These are phyloP conservation scores for Penicillium sp. DNA, from an alignment of 2,329 filamentous ascomycete genomes.

Conservation along the genomic window DNA sequence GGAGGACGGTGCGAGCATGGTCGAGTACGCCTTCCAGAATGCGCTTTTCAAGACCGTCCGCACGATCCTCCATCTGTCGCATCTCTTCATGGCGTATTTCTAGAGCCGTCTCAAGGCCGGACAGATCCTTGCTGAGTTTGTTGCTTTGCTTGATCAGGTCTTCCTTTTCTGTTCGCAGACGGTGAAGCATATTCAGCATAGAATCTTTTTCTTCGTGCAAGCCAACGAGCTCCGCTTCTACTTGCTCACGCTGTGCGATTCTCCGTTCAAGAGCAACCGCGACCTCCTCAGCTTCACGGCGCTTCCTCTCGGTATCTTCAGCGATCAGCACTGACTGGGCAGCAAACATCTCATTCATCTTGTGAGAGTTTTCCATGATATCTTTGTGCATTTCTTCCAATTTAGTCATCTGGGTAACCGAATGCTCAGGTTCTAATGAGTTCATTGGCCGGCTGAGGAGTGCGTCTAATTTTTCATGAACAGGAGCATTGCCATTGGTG, in stretches of 20 bases:
- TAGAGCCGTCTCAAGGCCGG: slow-evolving; percentile 85
- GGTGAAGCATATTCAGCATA: slow-evolving; percentile 56
- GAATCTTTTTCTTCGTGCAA: slow-evolving; percentile 62
- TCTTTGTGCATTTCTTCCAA: slow-evolving; percentile 87
- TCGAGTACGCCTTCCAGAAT: slow-evolving; percentile 96
- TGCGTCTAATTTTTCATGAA: slow-evolving; percentile 37
- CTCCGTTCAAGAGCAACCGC: slow-evolving; percentile 77
- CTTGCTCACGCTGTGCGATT: slow-evolving; percentile 63
- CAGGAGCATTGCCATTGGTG: slow-evolving; percentile 27
- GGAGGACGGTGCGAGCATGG: slow-evolving; percentile 78
- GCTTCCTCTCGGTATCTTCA: slow-evolving; percentile 74
- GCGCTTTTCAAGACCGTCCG: slow-evolving; percentile 83
- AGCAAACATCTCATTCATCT: slow-evolving; percentile 70
- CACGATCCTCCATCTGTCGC: slow-evolving; percentile 82
- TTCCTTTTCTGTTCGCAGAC: slow-evolving; percentile 55
- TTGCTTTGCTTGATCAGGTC: slow-evolving; percentile 74
- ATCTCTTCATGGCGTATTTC: slow-evolving; percentile 88
- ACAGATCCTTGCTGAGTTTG: slow-evolving; percentile 78
- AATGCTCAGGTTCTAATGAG: slow-evolving; percentile 62
- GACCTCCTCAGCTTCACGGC: slow-evolving; percentile 77
- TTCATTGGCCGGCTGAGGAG: slow-evolving; percentile 57
- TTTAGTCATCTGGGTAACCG: slow-evolving; percentile 72
- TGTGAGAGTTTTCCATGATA: slow-evolving; percentile 77
- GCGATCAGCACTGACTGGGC: slow-evolving; percentile 53
- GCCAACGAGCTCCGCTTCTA: slow-evolving; percentile 53